These are phyloP conservation scores for Colletotrichum sp. DNA, from an alignment of 2,329 filamentous ascomycete species.

Conservation along the genomic window DNA sequence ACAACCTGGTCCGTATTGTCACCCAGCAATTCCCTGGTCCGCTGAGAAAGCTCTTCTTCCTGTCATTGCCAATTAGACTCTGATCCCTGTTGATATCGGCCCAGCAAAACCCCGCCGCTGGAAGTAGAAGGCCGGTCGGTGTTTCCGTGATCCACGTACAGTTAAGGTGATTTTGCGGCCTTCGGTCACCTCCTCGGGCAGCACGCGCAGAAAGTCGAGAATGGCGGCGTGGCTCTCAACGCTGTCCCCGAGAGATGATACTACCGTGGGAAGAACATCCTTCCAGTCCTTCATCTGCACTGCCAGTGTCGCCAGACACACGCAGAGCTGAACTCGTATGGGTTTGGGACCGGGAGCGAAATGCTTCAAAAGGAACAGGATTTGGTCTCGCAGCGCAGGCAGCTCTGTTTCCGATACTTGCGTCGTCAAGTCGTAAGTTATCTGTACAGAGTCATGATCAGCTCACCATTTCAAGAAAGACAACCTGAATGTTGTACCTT, in stretches of 20 bases:
- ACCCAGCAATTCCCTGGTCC: slow-evolving; percentile 88
- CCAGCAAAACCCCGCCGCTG: slow-evolving; percentile 38
- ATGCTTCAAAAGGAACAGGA: slow-evolving; percentile 79
- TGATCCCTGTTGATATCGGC: slow-evolving; percentile 41
- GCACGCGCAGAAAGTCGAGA: slow-evolving; percentile 93
- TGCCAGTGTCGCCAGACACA: slow-evolving; percentile 91
- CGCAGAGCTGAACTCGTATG: slow-evolving; percentile 89
- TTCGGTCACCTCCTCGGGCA: slow-evolving; percentile 98
- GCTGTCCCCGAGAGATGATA: slow-evolving; percentile 77
- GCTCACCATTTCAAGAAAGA: slow-evolving; percentile 10
- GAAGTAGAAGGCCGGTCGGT: slow-evolving; percentile 44
- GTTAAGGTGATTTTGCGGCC: slow-evolving; percentile 99
- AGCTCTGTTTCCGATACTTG: slow-evolving; percentile 82
- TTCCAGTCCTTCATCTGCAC: slow-evolving; percentile 98
- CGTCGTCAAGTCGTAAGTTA: slow-evolving; percentile 88
- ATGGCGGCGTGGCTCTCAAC: slow-evolving; percentile 84
- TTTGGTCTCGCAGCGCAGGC: slow-evolving; percentile 79
- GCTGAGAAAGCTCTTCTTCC: slow-evolving; percentile 91
- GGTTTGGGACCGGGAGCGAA: slow-evolving; percentile 84
- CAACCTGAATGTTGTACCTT: slow-evolving; percentile 68
- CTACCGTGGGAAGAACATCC: slow-evolving; percentile 84
- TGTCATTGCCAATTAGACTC: slow-evolving; percentile 61
- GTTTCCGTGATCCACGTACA: slow-evolving; percentile 78
- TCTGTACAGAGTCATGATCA: slow-evolving; percentile 57
- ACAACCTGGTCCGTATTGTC: slow-evolving; percentile 91